Conservation (phyloP, 331 rosid genomes). For the Stylosanthes scabra region DNA sequence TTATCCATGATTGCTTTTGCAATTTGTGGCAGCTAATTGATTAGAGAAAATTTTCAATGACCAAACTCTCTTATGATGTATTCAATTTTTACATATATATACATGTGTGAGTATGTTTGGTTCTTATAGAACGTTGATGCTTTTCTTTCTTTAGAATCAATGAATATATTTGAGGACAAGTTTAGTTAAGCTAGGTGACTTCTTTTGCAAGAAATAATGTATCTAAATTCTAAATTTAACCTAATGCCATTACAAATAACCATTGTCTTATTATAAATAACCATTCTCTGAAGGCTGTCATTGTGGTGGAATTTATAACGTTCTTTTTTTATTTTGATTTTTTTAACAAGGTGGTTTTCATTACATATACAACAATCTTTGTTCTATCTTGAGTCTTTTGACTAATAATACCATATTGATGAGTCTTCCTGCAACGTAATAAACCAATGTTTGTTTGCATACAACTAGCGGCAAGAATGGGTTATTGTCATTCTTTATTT, state of each 20-base stretch:
- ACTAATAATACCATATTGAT: slow-evolving; percentile 1
- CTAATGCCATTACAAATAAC: background rate
- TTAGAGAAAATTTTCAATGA: background rate
- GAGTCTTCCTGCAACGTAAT: too few species aligned
- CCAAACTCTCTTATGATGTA: background rate
- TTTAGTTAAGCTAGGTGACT: slow-evolving; percentile 23
- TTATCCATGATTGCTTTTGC: slow-evolving; percentile 55
- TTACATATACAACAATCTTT: background rate
- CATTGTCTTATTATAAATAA: too few species aligned
- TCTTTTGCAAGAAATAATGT: slow-evolving; percentile 1
- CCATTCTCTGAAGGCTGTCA: background rate
- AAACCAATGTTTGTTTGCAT: too few species aligned
- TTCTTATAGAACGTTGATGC: slow-evolving; percentile 5
- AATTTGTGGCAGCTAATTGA: background rate
- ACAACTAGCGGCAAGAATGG: too few species aligned
- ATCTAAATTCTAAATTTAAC: slow-evolving; percentile 41
- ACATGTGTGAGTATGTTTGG: too few species aligned
- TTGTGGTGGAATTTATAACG: background rate
- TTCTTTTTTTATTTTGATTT: background rate
- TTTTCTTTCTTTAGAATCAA: slow-evolving; percentile 25
- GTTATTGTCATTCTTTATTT: too few species aligned
- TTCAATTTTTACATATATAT: too few species aligned
- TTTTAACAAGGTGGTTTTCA: background rate
- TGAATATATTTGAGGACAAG: slow-evolving; percentile 28
- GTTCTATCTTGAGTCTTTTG: background rate